phyloP scores from a whole-genome alignment of 2,329 filamentous ascomycete species.

The Davidsoniella virescens region DNA sequence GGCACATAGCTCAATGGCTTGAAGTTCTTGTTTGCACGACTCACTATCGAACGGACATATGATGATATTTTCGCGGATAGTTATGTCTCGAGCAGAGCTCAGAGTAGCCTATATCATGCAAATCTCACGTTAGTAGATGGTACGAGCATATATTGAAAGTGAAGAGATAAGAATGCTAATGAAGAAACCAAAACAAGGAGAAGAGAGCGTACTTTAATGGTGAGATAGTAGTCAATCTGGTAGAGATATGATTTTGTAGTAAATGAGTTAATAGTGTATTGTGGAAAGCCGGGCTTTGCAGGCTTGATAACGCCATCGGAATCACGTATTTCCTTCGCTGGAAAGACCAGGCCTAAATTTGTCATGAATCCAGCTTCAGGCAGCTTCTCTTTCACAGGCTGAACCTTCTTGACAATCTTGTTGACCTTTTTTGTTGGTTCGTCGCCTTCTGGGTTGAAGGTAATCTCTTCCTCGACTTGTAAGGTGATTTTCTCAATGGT shows the following conservation, averaged over 20 bases:
- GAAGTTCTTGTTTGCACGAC: conserved; percentile 96
- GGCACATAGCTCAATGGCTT: conserved; percentile 89
- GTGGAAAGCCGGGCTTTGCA: conserved; percentile 73
- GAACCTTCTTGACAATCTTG: conserved; percentile 67
- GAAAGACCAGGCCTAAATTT: conserved; percentile 80
- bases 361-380: conserved; percentile 87
- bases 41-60: conserved; percentile 93
- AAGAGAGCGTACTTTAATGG: conserved; percentile 58
- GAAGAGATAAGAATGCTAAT: not conserved
- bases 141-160: not conserved
- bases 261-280: conserved; percentile 78
- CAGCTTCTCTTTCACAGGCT: conserved; percentile 66
- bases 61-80: conserved; percentile 79
- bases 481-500: conserved; percentile 90
- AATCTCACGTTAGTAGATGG: not conserved
- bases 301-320: conserved; percentile 73
- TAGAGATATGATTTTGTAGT: conserved; percentile 89
- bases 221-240: conserved; percentile 95
- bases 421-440: conserved; percentile 85
- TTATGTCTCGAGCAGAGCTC: conserved; percentile 74
- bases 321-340: conserved; percentile 75
- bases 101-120: conserved; percentile 25
- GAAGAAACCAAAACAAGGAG: not conserved
- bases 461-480: conserved; percentile 90
- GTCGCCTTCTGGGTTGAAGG: conserved; percentile 96